Evolutionary conservation across 1,284 basidiomycete species (phyloP), one percentile per base, ranked within the genome.

Genomic region (Cutaneotrichosporon cavernicola): DNA sequence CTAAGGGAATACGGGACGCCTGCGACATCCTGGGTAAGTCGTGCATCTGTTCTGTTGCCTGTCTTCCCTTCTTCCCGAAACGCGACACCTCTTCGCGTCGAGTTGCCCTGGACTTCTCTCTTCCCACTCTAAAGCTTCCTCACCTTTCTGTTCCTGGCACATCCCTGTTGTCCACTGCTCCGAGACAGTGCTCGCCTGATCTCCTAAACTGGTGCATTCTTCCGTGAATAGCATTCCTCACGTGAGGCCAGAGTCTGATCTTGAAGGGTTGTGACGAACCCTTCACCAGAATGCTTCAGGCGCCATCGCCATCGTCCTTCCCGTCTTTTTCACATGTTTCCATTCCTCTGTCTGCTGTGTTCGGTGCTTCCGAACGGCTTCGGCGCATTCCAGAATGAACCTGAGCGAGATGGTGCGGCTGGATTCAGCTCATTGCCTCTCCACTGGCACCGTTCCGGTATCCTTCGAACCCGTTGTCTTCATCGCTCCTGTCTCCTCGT

Each of bases 1-100:
- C 87, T n/a, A 84, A 84, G 55, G 90, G 90, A 34, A 88, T 97
- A 56, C 84, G 87, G 38, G 88, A 94, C 71, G 91, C 90, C 21
- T 97, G 94, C 76, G 84, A 88, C 43, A 88, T 92, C 61, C 84
- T 97, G 55, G 91, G 92, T 94, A 77, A 76, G 89, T 83, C 21
- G 26, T 58, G 7, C 13, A n/a, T 22, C 8, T 38, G 7, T 36
- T 31, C 51, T 1, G 47, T n/a, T 22, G n/a, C n/a, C 14, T 43
- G 40, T 18, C 40, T 43, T 13, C 11, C 34, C 5, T 36, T 36
- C 34, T 13, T 36, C 34, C 34, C 7, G 34, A 8, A 13, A 36
- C 34, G 11, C 8, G 7, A 13, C 34, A 36, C 34, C 11, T 36
- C 8, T 36, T 36, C 7, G 34, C 34, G 11, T 36, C 34, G 11